phyloP scores from a whole-genome alignment of 2,329 filamentous ascomycete genomes.

The Lasiodiplodia sp. region DNA sequence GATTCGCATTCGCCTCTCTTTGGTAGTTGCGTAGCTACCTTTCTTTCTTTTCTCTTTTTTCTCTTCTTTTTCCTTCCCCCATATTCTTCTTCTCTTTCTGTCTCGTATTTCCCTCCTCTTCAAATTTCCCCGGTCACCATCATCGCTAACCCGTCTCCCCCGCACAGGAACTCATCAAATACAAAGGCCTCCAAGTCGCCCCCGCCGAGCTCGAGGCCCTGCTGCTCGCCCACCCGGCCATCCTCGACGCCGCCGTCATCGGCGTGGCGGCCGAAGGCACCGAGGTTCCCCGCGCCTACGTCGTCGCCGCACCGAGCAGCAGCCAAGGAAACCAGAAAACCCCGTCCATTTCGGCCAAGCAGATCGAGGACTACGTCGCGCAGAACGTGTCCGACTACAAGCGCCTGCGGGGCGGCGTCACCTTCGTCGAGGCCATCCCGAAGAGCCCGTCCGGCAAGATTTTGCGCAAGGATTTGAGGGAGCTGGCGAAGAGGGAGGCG shows the following conservation, averaged over 20 bases:
- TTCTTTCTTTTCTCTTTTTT: neutral
- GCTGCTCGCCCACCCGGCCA: slow-evolving; percentile 49
- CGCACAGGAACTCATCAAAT: slow-evolving; percentile 57
- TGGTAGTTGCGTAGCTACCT: too few relatives aligned
- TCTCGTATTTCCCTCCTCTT: neutral
- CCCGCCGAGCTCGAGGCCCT: slow-evolving; percentile 58
- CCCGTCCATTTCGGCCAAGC: slow-evolving; percentile 36
- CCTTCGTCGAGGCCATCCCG: slow-evolving; percentile 46
- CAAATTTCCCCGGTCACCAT: neutral
- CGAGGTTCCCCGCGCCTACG: slow-evolving; percentile 53
- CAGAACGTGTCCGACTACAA: slow-evolving; percentile 44
- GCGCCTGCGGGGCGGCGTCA: slow-evolving; percentile 47
- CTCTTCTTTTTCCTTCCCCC: too few relatives aligned
- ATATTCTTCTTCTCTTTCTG: neutral
- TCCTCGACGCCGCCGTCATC: slow-evolving; percentile 57
- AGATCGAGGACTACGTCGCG: slow-evolving; percentile 46
- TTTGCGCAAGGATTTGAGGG: slow-evolving; percentile 45
- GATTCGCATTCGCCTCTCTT: neutral
- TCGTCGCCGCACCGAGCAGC: slow-evolving; percentile 48
- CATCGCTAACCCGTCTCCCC: neutral
- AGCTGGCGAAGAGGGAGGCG: slow-evolving; percentile 42
- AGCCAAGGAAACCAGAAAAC: too few relatives aligned
- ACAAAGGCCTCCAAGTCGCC: slow-evolving; percentile 59
- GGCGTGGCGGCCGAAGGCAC: slow-evolving; percentile 49
- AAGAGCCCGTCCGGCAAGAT: slow-evolving; percentile 48